Conservation (phyloP, 2,329 filamentous ascomycete species). For the Epichloe uncinata region DNA sequence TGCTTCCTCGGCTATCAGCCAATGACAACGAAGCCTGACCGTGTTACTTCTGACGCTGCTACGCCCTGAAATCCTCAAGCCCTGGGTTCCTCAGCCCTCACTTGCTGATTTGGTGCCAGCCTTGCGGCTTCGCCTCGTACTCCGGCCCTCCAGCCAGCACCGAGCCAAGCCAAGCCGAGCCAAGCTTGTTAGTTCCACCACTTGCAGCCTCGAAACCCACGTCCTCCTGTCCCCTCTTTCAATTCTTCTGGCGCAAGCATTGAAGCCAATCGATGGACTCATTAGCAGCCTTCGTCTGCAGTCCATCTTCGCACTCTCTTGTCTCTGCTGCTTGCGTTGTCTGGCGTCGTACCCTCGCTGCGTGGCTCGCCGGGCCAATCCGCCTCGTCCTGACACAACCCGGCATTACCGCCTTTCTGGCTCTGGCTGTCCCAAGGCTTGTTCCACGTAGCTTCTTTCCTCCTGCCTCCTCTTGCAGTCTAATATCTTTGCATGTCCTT, state of each 20-base stretch:
- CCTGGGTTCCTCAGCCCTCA: neutral
- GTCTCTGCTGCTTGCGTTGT: neutral
- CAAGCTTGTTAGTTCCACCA: neutral
- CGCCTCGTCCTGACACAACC: constrained; percentile 2
- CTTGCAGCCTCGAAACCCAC: constrained; percentile 6
- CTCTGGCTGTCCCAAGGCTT: neutral
- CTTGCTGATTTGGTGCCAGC: neutral
- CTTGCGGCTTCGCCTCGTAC: neutral
- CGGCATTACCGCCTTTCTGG: constrained; percentile 1
- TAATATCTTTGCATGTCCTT: constrained; percentile 1
- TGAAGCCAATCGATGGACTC: constrained; percentile 5
- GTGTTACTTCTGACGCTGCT: neutral
- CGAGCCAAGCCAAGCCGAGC: neutral
- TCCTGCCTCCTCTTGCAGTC: neutral
- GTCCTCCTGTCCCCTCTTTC: constrained; percentile 2
- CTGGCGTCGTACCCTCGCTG: neutral
- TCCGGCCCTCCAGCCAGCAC: neutral
- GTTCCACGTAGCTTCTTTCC: neutral
- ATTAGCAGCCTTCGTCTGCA: constrained; percentile 1
- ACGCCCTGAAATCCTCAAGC: neutral
- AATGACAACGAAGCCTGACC: constrained; percentile 9
- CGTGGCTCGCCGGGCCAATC: constrained; percentile 2
- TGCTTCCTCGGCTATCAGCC: constrained; percentile 14
- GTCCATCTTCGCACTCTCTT: neutral
- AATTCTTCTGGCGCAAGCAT: constrained; percentile 2